These are phyloP conservation scores for Macaranga tanarius DNA, from an alignment of 441 rosid genomes.

Conservation along the genomic window DNA sequence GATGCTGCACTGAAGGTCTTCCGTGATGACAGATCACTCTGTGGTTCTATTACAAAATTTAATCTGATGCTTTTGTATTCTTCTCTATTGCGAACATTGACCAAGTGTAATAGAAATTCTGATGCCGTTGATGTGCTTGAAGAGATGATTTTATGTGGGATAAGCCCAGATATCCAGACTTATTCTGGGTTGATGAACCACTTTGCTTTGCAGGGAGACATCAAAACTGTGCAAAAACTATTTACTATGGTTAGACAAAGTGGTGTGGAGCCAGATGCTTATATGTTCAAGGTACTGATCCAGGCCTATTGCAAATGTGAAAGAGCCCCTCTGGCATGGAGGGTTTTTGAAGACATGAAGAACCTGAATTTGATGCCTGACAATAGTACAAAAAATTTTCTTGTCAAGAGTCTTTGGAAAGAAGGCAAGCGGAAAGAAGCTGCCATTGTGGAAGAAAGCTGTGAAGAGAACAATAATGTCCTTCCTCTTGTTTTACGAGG, in stretches of 20 bases:
- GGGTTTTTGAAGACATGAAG: conserved; percentile 76
- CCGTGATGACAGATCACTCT: conserved; percentile 53
- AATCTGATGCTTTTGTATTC: conserved; percentile 76
- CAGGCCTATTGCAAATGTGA: conserved; percentile 76
- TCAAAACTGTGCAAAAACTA: conserved; percentile 68
- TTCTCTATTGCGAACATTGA: conserved; percentile 70
- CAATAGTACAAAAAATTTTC: conserved; percentile 64
- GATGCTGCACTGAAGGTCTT: conserved; percentile 87
- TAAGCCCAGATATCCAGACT: conserved; percentile 77
- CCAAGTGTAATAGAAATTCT: conserved; percentile 63
- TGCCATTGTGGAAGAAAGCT: conserved; percentile 69
- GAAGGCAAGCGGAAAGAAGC: conserved; percentile 94
- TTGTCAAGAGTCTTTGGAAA: conserved; percentile 84
- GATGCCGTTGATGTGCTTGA: conserved; percentile 68
- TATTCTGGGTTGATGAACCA: conserved; percentile 82
- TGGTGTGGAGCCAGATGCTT: conserved; percentile 66
- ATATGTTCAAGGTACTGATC: conserved; percentile 68
- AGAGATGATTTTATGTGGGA: conserved; percentile 62
- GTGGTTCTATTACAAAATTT: conserved; percentile 52
- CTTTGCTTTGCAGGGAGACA: conserved; percentile 74
- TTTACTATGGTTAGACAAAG: conserved; percentile 70
- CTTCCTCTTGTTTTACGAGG: conserved; percentile 59
- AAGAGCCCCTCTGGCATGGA: conserved; percentile 76
- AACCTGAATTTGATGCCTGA: conserved; percentile 61
- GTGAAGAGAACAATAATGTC: conserved; percentile 36